A percentile compares a stretch with the other conserved stretches of the same genome.
Evolutionary conservation across 768 basidiomycete species (phyloP).

Genomic region (Plicaturopsis crispa): DNA sequence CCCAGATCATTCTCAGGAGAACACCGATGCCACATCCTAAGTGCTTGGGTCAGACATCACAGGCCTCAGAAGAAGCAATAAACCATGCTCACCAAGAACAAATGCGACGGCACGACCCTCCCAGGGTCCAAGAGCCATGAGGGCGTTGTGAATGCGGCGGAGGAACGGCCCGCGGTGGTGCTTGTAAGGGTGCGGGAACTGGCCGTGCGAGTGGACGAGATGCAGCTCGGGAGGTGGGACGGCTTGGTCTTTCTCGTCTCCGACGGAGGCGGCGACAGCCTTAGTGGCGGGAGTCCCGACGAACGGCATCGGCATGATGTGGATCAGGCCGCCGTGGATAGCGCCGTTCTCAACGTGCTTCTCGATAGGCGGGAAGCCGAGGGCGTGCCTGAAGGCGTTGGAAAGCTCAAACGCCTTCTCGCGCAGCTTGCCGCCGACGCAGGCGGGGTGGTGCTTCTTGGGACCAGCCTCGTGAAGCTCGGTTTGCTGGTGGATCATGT

Average conservation of each 20-base stretch:
- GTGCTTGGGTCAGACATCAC: conserved; percentile 4
- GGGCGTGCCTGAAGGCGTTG: conserved; percentile 45
- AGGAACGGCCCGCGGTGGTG: conserved; percentile 37
- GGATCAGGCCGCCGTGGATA: conserved; percentile 18
- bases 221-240: conserved; percentile 6
- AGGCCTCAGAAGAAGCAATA: background rate
- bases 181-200: conserved; percentile 19
- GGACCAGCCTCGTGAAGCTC: background rate
- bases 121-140: conserved; percentile 72
- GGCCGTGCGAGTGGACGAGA: conserved; percentile 13
- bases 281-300: conserved; percentile 15
- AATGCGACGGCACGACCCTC: conserved; percentile 80
- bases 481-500: conserved; percentile 11
- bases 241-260: conserved; percentile 4
- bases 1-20: conserved; percentile 74
- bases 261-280: conserved; percentile 6
- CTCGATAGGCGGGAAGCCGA: conserved; percentile 47
- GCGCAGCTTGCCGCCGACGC: conserved; percentile 28
- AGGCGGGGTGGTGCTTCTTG: conserved; percentile 6
- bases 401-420: conserved; percentile 45
- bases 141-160: conserved; percentile 52
- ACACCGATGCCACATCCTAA: conserved; percentile 82
- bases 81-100: conserved; percentile 54
- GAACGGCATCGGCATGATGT: conserved; percentile 25
- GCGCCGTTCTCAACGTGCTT: conserved; percentile 5